Conservation (phyloP, 768 basidiomycete species). For the Lactarius hatsudake region DNA sequence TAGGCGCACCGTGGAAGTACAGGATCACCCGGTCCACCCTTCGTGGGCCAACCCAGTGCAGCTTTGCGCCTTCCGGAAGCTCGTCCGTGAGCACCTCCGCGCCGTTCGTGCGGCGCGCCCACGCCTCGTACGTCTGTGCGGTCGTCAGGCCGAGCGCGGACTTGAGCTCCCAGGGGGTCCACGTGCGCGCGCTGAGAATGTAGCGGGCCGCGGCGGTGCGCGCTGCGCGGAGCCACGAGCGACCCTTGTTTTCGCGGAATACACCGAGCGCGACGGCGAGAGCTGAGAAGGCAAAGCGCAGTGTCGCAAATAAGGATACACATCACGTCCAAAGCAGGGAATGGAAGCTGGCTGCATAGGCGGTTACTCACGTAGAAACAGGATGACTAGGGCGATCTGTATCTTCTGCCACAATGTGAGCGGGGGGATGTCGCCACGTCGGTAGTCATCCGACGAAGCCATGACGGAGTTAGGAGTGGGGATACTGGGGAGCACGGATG, state of each 20-base stretch:
- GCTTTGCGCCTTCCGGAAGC: constrained; percentile 5
- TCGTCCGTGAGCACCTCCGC: constrained; percentile 5
- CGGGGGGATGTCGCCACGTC: neutral
- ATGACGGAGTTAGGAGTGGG: neutral
- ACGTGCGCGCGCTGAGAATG: neutral
- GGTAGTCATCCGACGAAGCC: neutral
- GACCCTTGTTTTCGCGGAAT: constrained; percentile 12
- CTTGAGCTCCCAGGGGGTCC: neutral
- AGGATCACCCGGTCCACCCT: constrained; percentile 9
- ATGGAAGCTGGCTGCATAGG: neutral
- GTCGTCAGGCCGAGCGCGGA: neutral
- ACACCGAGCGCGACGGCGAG: neutral
- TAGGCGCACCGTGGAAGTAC: constrained; percentile 11
- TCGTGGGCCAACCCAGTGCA: constrained; percentile 19
- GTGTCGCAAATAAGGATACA: neutral
- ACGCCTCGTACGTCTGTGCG: neutral
- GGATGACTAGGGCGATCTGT: neutral
- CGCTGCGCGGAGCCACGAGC: constrained; percentile 11
- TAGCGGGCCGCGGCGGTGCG: neutral
- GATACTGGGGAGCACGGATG: neutral
- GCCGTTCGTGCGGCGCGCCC: neutral
- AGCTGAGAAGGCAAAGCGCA: neutral
- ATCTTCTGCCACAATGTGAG: neutral
- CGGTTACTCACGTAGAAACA: neutral
- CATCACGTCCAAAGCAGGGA: neutral